A percentile compares a stretch with the other conserved stretches of the same genome.
Evolutionary conservation across 2,329 filamentous ascomycete species (phyloP).

Genomic region (Piedraia hortae): DNA sequence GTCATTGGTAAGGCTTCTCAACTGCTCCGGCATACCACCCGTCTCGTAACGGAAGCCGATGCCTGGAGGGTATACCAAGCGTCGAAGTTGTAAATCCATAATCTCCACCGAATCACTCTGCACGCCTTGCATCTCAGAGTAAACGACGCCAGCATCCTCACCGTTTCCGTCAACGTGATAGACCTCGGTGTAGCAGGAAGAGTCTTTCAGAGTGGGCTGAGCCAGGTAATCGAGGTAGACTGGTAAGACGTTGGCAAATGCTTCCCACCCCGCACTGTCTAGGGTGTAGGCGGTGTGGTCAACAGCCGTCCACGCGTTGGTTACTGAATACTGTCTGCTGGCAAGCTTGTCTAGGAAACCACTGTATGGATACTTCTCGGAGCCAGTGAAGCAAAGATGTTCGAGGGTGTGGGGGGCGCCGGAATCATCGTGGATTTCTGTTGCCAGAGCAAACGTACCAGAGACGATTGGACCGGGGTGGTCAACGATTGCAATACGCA

Average conservation of each 20-base stretch:
- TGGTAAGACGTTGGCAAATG: slow-evolving; percentile 79
- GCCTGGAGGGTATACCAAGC: slow-evolving; percentile 62
- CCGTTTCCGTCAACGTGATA: slow-evolving; percentile 85
- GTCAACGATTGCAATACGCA: slow-evolving; percentile 81
- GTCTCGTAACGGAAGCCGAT: slow-evolving; percentile 92
- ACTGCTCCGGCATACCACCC: slow-evolving; percentile 83
- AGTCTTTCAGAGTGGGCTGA: slow-evolving; percentile 72
- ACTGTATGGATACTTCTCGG: slow-evolving; percentile 80
- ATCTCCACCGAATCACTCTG: slow-evolving; percentile 64
- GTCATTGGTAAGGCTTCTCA: slow-evolving; percentile 62
- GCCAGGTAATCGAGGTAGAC: slow-evolving; percentile 90
- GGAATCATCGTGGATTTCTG: slow-evolving; percentile 92
- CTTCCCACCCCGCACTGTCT: slow-evolving; percentile 88
- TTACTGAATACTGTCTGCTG: slow-evolving; percentile 72
- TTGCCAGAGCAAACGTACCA: slow-evolving; percentile 84
- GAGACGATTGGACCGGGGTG: slow-evolving; percentile 83
- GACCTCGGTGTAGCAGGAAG: slow-evolving; percentile 81
- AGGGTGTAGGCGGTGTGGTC: slow-evolving; percentile 93
- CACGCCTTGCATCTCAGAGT: slow-evolving; percentile 94
- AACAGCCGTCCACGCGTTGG: slow-evolving; percentile 90
- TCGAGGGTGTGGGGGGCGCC: slow-evolving; percentile 40
- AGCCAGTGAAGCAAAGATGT: slow-evolving; percentile 36
- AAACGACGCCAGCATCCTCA: slow-evolving; percentile 68
- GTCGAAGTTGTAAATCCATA: slow-evolving; percentile 59
- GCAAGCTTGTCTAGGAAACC: slow-evolving; percentile 84